A percentile compares a stretch with the other conserved stretches of the same genome.
phyloP scores from a whole-genome alignment of 2,329 filamentous ascomycete genomes.

The Lachnellula subtilissima region DNA sequence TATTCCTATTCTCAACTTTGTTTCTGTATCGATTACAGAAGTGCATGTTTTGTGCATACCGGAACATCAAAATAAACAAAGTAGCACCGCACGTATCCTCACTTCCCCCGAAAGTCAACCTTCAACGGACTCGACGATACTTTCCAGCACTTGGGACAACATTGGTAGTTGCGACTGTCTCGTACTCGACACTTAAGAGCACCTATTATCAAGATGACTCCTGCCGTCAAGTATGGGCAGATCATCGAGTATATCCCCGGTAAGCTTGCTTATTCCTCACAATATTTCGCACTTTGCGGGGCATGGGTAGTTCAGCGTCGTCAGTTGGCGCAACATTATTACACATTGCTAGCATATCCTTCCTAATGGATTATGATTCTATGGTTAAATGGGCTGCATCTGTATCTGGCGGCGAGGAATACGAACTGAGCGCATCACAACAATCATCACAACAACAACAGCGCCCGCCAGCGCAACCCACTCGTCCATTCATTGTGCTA shows the following conservation, averaged over 20 bases:
- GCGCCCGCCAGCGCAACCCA: conserved; percentile 1
- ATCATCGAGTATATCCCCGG: conserved; percentile 95
- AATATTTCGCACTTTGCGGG: conserved; percentile 4
- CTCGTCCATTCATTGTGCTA: conserved; percentile 31
- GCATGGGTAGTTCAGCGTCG: conserved; percentile 11
- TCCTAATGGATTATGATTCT: conserved; percentile 14
- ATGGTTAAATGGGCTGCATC: conserved; percentile 25
- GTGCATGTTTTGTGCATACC: conserved; percentile 22
- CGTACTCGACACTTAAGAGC: background rate
- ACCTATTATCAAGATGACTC: conserved; percentile 36
- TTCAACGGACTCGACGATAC: conserved; percentile 6
- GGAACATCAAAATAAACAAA: conserved; percentile 16
- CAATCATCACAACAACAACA: background rate
- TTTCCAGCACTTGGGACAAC: conserved; percentile 5
- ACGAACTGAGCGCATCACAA: conserved; percentile 8
- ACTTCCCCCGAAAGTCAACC: background rate
- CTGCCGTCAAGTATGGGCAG: conserved; percentile 62
- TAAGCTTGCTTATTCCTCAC: conserved; percentile 43
- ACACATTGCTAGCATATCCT: conserved; percentile 15
- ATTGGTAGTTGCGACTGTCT: conserved; percentile 18
- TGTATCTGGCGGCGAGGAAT: conserved; percentile 12
- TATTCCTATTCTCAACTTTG: conserved; percentile 16
- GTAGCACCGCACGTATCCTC: conserved; percentile 7
- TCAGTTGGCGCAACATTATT: conserved; percentile 18
- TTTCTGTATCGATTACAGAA: background rate